A percentile compares a stretch with the other conserved stretches of the same genome.
phyloP scores from a whole-genome alignment of 306 rosid genomes.

The Arachis hypogaea region DNA sequence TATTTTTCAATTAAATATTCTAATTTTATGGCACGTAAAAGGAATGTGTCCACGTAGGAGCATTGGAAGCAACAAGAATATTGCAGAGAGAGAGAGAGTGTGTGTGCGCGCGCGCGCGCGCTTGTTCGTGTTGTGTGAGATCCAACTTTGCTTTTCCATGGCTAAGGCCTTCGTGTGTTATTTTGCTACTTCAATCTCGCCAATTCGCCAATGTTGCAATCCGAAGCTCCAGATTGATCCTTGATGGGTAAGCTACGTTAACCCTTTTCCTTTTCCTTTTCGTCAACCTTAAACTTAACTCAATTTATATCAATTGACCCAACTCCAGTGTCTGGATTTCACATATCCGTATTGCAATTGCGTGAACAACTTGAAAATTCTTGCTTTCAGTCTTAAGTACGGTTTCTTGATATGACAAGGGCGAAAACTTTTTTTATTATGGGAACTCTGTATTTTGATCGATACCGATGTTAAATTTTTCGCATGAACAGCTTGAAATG shows the following conservation, averaged over 20 bases:
- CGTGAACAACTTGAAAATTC: constrained; percentile 16
- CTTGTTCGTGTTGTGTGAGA: constrained; percentile 26
- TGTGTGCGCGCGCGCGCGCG: not conserved
- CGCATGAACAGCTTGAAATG: constrained; percentile 19
- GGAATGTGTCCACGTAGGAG: constrained; percentile 42
- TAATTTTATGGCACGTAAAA: not conserved
- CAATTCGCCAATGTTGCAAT: constrained; percentile 66
- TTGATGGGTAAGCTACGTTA: constrained; percentile 47
- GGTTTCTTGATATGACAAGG: not conserved
- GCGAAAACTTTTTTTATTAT: constrained; percentile 9
- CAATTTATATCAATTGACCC: constrained; percentile 39
- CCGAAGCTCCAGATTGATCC: constrained; percentile 52
- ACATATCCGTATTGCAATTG: constrained; percentile 17
- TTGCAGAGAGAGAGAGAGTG: constrained; percentile 15
- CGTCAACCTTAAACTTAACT: constrained; percentile 7
- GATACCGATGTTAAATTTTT: constrained; percentile 21
- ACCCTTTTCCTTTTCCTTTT: constrained; percentile 32
- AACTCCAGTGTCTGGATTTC: constrained; percentile 29
- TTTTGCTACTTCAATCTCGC: constrained; percentile 60
- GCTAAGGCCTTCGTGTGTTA: constrained; percentile 35
- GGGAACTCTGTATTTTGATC: constrained; percentile 36
- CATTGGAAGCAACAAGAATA: constrained; percentile 27
- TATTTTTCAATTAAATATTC: too few relatives aligned
- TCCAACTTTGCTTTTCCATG: constrained; percentile 37
- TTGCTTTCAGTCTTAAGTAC: not conserved